phyloP scores from a whole-genome alignment of 2,329 filamentous ascomycete genomes.

The Apiospora kogelbergensis region DNA sequence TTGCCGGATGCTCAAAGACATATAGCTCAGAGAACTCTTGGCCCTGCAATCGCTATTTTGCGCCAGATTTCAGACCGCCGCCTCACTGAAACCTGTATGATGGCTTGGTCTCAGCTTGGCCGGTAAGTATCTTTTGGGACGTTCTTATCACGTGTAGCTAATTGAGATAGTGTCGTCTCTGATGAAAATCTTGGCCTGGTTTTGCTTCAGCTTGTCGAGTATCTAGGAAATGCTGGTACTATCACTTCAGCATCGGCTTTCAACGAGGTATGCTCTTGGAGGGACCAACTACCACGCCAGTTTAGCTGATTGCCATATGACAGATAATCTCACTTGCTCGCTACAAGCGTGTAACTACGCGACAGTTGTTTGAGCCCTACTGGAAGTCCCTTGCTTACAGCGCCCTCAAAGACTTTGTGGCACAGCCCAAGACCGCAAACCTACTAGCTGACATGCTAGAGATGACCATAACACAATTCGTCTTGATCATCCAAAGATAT shows the following conservation, averaged over 20 bases:
- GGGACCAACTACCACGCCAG: not conserved
- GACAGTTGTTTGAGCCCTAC: constrained; percentile 77
- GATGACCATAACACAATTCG: constrained; percentile 71
- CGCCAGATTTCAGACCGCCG: constrained; percentile 68
- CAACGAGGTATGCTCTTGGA: constrained; percentile 59
- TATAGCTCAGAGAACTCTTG: not conserved
- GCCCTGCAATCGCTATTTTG: constrained; percentile 67
- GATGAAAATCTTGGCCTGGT: constrained; percentile 87
- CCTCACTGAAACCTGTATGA: constrained; percentile 79
- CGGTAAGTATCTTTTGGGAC: constrained; percentile 44
- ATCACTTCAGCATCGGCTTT: constrained; percentile 80
- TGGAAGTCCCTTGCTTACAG: constrained; percentile 84
- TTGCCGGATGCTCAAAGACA: not conserved
- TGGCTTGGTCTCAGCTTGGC: constrained; percentile 84
- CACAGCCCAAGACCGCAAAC: constrained; percentile 78
- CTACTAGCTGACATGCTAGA: constrained; percentile 79
- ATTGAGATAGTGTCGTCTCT: constrained; percentile 57
- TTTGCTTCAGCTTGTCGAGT: constrained; percentile 80
- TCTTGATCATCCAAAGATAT: constrained; percentile 74
- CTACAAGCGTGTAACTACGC: constrained; percentile 58
- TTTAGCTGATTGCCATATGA: not conserved
- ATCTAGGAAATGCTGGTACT: constrained; percentile 79
- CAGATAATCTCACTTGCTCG: constrained; percentile 70
- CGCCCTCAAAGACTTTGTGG: constrained; percentile 77
- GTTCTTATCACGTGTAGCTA: not conserved